Percentiles rank a stretch among this genome's conserved stretches.
These are phyloP conservation scores for Xylaria multiplex DNA, from an alignment of 2,329 filamentous ascomycete genomes.

Conservation along the genomic window DNA sequence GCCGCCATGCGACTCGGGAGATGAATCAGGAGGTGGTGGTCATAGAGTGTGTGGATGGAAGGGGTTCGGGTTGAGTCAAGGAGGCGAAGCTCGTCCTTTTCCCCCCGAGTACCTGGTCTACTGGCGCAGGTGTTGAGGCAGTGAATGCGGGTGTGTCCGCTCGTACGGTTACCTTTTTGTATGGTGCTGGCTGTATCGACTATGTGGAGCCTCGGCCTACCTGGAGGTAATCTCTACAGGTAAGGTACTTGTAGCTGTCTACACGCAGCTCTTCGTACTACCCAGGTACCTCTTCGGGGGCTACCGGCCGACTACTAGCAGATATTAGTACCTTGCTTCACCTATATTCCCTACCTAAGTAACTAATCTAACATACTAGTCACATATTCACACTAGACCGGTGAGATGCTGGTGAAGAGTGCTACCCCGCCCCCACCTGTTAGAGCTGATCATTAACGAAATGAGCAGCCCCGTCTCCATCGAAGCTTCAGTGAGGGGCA, in stretches of 20 bases:
- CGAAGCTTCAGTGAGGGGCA: constrained; percentile 22
- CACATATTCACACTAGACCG: not conserved
- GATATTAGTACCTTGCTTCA: not conserved
- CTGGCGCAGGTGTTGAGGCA: not conserved
- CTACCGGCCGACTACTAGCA: constrained; percentile 13
- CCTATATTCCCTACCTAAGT: not conserved
- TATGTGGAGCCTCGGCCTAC: no score
- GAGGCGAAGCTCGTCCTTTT: constrained; percentile 20
- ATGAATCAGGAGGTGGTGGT: not conserved
- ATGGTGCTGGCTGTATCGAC: no score
- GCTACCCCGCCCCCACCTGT: constrained; percentile 37
- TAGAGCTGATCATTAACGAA: not conserved
- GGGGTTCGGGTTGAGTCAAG: constrained; percentile 1
- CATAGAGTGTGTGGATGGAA: constrained; percentile 13
- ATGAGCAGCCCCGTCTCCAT: not conserved
- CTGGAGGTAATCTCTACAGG: not conserved
- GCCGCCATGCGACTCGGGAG: not conserved
- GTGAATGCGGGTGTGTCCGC: no score
- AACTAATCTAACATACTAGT: not conserved
- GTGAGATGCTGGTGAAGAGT: constrained; percentile 17
- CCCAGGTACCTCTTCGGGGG: constrained; percentile 13
- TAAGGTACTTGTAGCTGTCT: no score
- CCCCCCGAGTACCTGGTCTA: not conserved
- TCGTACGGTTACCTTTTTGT: no score
- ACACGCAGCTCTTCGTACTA: no score